Percentiles rank a stretch among this genome's conserved stretches.
Conservation (phyloP, 2,329 filamentous ascomycete genomes). For the Xylariaceae sp. region DNA sequence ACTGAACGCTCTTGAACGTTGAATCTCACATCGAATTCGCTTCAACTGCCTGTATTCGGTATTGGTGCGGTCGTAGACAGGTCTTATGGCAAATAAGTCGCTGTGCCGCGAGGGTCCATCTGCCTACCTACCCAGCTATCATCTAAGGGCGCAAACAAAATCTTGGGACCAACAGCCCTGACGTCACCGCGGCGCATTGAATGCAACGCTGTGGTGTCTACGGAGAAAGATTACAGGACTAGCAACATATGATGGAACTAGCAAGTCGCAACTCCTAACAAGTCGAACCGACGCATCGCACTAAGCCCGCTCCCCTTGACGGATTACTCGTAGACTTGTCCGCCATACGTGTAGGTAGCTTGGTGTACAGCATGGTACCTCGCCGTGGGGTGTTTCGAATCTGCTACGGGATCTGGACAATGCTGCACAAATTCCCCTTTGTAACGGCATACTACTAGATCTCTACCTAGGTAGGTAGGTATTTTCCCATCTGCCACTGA, state of each 20-base stretch:
- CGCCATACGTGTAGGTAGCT: not conserved
- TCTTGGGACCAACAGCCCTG: not conserved
- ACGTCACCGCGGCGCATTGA: not conserved
- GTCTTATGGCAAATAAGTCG: constrained; percentile 19
- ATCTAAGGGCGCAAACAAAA: constrained; percentile 10
- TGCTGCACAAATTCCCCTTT: not conserved
- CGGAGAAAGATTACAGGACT: not conserved
- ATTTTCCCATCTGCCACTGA: not conserved
- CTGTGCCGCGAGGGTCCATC: constrained; percentile 19
- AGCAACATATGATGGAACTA: not conserved
- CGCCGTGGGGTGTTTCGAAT: constrained; percentile 2
- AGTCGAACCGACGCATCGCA: not conserved
- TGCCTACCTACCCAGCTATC: not conserved
- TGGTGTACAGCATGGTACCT: not conserved
- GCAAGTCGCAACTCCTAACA: not conserved
- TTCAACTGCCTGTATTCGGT: not conserved
- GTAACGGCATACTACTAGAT: not conserved
- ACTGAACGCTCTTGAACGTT: not conserved
- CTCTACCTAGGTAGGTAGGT: not conserved
- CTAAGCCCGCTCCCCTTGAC: not conserved
- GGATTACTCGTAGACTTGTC: not conserved
- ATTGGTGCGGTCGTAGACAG: constrained; percentile 11
- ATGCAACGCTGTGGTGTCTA: not conserved
- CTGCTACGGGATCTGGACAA: not conserved
- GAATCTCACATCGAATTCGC: not conserved